phyloP scores from a whole-genome alignment of 2,329 filamentous ascomycete species.

The Nigrograna mackinnonii region DNA sequence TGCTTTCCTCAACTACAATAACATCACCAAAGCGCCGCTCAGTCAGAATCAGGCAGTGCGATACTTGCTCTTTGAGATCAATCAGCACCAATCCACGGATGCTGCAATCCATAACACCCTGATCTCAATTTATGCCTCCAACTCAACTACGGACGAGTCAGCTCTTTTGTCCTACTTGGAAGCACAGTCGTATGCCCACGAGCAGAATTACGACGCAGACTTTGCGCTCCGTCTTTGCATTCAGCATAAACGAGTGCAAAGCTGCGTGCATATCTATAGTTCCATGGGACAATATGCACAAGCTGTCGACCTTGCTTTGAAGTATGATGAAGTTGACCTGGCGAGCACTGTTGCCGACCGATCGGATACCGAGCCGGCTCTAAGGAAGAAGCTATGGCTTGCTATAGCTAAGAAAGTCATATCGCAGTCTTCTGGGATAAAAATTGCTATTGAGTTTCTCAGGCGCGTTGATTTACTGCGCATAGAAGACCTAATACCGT shows the following conservation, averaged over 20 bases:
- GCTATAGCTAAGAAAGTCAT: conserved; percentile 95
- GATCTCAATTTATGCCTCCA: conserved; percentile 92
- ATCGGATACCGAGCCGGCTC: conserved; percentile 73
- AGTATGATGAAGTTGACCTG: conserved; percentile 86
- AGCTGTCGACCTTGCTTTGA: conserved; percentile 88
- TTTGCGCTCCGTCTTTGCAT: conserved; percentile 96
- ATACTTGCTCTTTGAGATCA: conserved; percentile 92
- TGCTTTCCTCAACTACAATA: conserved; percentile 91
- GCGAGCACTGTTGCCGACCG: conserved; percentile 88
- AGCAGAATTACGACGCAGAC: conserved; percentile 89
- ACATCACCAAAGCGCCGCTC: conserved; percentile 70
- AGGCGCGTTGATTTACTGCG: conserved; percentile 87
- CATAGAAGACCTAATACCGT: conserved; percentile 96
- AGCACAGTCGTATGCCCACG: conserved; percentile 73
- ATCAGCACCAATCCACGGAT: conserved; percentile 77
- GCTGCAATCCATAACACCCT: conserved; percentile 96
- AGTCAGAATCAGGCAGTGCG: conserved; percentile 82
- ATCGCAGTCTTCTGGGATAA: conserved; percentile 82
- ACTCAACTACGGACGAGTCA: conserved; percentile 80
- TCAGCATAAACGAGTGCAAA: conserved; percentile 88
- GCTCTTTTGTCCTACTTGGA: conserved; percentile 87
- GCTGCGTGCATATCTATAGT: conserved; percentile 96
- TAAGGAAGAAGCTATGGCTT: conserved; percentile 95
- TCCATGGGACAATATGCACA: conserved; percentile 94
- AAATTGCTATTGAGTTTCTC: conserved; percentile 83